These are phyloP conservation scores for Cymbopogon flexuosus DNA, from an alignment of 202 grass and related monocot genomes.

Conservation along the genomic window DNA sequence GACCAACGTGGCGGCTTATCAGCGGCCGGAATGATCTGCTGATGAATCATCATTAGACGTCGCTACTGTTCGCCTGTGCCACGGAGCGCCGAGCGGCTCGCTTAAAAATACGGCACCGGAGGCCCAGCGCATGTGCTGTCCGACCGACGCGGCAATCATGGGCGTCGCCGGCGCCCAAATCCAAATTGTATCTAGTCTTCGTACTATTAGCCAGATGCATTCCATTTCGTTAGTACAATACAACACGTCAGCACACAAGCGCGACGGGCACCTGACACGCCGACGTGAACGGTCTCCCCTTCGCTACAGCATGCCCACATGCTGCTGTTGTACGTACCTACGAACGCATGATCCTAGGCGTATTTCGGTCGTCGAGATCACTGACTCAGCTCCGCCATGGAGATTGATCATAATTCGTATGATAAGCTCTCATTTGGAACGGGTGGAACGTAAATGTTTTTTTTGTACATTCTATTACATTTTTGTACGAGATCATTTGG, in stretches of 20 bases:
- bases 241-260: not conserved
- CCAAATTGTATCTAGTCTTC: not conserved
- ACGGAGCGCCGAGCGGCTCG: not conserved
- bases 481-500: not conserved
- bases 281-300: slow-evolving; percentile 31
- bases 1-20: not conserved
- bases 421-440: not conserved
- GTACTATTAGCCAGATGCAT: slow-evolving; percentile 8
- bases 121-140: slow-evolving; percentile 32
- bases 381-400: not conserved
- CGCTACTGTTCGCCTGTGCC: slow-evolving; percentile 16
- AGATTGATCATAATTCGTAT: not conserved
- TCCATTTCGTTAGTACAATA: not conserved
- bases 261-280: not conserved
- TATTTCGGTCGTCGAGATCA: not conserved
- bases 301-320: not conserved
- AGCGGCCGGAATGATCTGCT: not conserved
- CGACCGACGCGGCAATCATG: slow-evolving; percentile 32
- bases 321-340: not conserved
- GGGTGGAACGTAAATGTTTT: not conserved
- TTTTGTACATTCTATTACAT: not conserved
- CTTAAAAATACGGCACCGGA: slow-evolving; percentile 24
- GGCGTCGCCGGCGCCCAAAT: not conserved
- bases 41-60: not conserved
- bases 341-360: not conserved